Percentiles rank a stretch among this genome's conserved stretches.
These are phyloP conservation scores for Pterocarpus santalinus DNA, from an alignment of 306 rosid genomes.

Conservation along the genomic window DNA sequence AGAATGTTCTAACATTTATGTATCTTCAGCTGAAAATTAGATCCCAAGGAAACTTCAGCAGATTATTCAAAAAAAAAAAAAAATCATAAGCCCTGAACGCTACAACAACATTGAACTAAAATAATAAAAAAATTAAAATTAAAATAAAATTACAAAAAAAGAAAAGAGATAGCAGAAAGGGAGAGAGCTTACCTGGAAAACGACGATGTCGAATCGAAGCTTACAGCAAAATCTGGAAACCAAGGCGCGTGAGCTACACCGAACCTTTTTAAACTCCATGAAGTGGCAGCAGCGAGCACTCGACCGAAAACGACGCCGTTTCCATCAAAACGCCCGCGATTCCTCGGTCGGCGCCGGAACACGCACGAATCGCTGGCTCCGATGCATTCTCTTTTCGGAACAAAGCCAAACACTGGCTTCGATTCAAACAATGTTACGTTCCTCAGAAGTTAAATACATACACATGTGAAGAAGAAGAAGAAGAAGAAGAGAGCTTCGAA, in stretches of 20 bases:
- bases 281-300: conserved; percentile 49
- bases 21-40: conserved; percentile 48
- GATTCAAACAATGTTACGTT: conserved; percentile 37
- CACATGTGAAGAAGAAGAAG: neutral
- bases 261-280: conserved; percentile 71
- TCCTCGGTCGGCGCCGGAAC: conserved; percentile 60
- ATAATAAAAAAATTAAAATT: neutral
- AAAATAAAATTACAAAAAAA: neutral
- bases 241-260: conserved; percentile 56
- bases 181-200: conserved; percentile 62
- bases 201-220: conserved; percentile 60
- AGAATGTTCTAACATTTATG: conserved; percentile 7
- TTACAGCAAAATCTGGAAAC: conserved; percentile 58
- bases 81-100: conserved; percentile 47
- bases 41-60: conserved; percentile 33
- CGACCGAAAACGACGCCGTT: conserved; percentile 42
- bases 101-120: conserved; percentile 25
- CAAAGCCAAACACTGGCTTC: conserved; percentile 2
- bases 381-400: conserved; percentile 55
- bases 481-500: neutral
- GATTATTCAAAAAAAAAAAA: conserved; percentile 13
- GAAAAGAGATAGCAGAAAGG: neutral
- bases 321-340: conserved; percentile 78
- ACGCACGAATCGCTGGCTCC: conserved; percentile 50
- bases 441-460: neutral